Base-by-base conservation (phyloP, 1,139 yeast genomes). In the Casaregolazyma lundiana region DNA sequence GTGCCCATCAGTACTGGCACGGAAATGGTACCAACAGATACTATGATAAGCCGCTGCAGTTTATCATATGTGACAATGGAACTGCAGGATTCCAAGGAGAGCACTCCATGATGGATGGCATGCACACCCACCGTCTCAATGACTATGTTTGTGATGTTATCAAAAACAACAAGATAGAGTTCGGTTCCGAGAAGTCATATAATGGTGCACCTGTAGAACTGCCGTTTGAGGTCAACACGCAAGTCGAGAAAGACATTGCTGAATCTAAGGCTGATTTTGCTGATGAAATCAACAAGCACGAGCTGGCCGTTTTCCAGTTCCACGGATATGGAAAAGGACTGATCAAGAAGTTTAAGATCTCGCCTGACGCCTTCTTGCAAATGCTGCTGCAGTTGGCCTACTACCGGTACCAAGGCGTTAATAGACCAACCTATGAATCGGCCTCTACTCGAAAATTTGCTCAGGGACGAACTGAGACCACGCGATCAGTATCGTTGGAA, bases 91-190 rank as follows among this genome's bases (percentile, higher is more conserved):
- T 89, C 72, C 71, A 89, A 63, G 97, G 96, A 52, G 98, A 92
- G 70, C 98, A 92, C 71, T 88, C 97, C 29, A 85, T 80, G 75
- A 92, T 92, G 97, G 98, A 92, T 67, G 98, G 97, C 53, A 88
- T 97, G 17, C 96, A 97, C 60, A 92, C 96, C 34, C 81, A 87
- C 59, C 82, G 90, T 60, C 71, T 92, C 70, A 90, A 90, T 68
- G 90, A 88, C 68, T 81, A 75, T 62, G 75, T 90, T 43, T 74
- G 81, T 56, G 75, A 75, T 46, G 77, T 79, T 58, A 70, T 86
- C 52, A 53, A 66, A 54, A 75, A 80, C 58, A 56, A 73, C 53
- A 66, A 73, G 54, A 66, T 72, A 38, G 64, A 72, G 61, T 62
- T 67, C 42, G 57, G 65, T 29, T 53, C 62, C 37, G 41, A 34